Evolutionary conservation across 2,329 filamentous ascomycete genomes (phyloP), one percentile per base, ranked within the genome.

Genomic region (Colletotrichum noveboracense): DNA sequence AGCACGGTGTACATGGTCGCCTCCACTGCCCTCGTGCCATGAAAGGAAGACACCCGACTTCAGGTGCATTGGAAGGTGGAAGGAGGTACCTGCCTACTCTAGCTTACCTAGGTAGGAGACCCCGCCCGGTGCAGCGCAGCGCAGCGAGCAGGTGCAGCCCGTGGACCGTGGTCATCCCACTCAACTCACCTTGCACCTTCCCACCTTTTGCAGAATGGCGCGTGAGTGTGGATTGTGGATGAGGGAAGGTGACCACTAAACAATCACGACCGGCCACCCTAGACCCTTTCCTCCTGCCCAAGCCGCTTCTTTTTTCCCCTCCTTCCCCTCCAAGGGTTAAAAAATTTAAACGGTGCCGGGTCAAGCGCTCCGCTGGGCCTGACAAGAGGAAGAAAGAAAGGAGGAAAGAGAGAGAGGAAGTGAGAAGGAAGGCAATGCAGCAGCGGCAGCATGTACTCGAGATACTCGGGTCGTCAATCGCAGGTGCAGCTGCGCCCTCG

Each of bases 281-380:
- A 48, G 32, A 58, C 70, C 28, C 60, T 56, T 52, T 61, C 66
- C 38, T 68, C 64, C 18, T 71, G 26, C 61, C 28, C 18, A 32
- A 55, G 38, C n/a, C 36, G 64, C 52, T 48, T 60, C 32, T 58
- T 74, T 58, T 74, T 74, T n/a, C 70, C 74, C 70, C 65, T 69
- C 70, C 58, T 74, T 76, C 34, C 65, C 65, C 65, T 55, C 34
- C 62, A 32, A 68, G 56, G 56, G 14, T 48, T 64, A 26, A 55
- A 56, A 66, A 30, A 66, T 34, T 61, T 68, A 67, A 66, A 55
- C 70, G 36, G 74, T 74, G 62, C 76, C 76, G 74, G 76, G 76
- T 66, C 76, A 75, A 77, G 76, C 76, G 76, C 76, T 66, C 70
- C 43, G 67, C 64, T 38, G 32, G 34, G 30, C 70, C 52, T 60